A percentile compares a stretch with the other conserved stretches of the same genome.
Conservation (phyloP, 352 stramenopile genomes). For the Pythium graminicola region DNA sequence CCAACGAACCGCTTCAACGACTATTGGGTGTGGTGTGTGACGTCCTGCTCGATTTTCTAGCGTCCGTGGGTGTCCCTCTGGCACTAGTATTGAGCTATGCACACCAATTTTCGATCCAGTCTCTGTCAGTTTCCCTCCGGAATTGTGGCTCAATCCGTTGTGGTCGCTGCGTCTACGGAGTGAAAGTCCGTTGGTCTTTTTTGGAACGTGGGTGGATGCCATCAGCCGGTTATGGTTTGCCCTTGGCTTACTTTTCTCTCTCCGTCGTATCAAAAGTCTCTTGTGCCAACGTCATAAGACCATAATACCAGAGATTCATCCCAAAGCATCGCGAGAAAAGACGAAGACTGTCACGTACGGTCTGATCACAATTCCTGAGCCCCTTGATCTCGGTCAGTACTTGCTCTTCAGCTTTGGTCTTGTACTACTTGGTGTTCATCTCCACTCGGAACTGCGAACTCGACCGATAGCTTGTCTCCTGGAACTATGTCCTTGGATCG, state of each 20-base stretch:
- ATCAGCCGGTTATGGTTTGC: neutral
- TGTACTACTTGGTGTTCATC: conserved; percentile 17
- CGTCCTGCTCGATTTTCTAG: neutral
- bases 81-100: neutral
- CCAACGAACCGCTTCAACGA: too few relatives aligned
- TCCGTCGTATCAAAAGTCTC: neutral
- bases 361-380: too few relatives aligned
- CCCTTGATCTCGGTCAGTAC: neutral
- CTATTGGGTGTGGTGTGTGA: too few relatives aligned
- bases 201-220: neutral
- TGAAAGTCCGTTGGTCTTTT: neutral
- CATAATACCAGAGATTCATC: too few relatives aligned
- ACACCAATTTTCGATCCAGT: neutral
- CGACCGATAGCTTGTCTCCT: conserved; percentile 15
- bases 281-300: neutral
- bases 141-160: neutral
- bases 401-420: conserved; percentile 6
- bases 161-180: neutral
- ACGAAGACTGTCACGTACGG: too few relatives aligned
- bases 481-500: conserved; percentile 18
- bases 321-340: too few relatives aligned
- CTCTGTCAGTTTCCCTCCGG: neutral
- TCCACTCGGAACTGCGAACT: conserved; percentile 14
- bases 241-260: neutral
- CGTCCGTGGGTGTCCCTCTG: neutral